These are phyloP conservation scores for Hanseniaspora occidentalis DNA, from an alignment of 805 yeast genomes.

Conservation along the genomic window DNA sequence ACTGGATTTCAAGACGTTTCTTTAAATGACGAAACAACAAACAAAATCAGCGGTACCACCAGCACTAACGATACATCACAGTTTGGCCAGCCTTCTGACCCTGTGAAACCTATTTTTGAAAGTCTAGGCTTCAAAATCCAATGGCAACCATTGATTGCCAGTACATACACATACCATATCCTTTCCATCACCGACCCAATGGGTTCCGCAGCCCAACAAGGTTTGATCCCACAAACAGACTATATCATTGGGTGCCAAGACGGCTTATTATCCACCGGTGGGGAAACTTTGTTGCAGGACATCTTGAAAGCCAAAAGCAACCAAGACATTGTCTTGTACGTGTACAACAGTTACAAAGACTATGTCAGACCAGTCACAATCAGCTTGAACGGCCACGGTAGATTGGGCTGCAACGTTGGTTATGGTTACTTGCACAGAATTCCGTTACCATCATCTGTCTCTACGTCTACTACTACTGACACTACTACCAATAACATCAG, in stretches of 20 bases:
- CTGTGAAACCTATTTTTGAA: conserved; percentile 23
- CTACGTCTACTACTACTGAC: background rate
- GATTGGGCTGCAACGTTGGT: conserved; percentile 90
- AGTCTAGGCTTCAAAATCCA: conserved; percentile 59
- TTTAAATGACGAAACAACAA: conserved; percentile 18
- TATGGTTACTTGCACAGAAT: conserved; percentile 79
- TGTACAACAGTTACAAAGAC: conserved; percentile 81
- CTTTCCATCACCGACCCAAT: conserved; percentile 57
- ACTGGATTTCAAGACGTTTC: conserved; percentile 19
- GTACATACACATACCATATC: conserved; percentile 82
- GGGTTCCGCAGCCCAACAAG: conserved; percentile 70
- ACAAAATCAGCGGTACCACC: conserved; percentile 10
- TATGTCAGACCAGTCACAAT: conserved; percentile 78
- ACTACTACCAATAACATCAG: conserved; percentile 1
- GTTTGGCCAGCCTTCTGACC: no score
- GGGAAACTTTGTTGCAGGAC: conserved; percentile 64
- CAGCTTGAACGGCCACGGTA: conserved; percentile 69
- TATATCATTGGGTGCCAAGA: conserved; percentile 81
- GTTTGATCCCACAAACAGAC: conserved; percentile 74
- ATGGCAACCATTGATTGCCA: conserved; percentile 60
- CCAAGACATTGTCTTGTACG: conserved; percentile 44
- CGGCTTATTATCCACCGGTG: conserved; percentile 77
- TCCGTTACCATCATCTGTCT: conserved; percentile 36
- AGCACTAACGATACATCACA: no score
- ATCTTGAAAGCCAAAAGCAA: conserved; percentile 43